These are phyloP conservation scores for Calophaca sinica DNA, from an alignment of 306 rosid species.

Conservation along the genomic window DNA sequence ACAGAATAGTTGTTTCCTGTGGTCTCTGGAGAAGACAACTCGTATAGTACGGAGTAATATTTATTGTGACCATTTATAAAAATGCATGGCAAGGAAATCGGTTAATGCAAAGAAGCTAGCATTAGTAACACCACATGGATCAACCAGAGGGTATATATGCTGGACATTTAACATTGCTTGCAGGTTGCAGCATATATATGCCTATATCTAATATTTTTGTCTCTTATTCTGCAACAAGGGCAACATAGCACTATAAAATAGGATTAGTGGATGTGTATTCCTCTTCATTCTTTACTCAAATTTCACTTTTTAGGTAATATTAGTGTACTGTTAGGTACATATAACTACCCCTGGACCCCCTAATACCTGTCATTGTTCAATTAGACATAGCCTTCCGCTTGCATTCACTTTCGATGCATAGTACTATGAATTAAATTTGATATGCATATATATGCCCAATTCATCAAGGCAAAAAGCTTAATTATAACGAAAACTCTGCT, in stretches of 20 bases:
- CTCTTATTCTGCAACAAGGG: too few relatives aligned
- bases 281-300: too few relatives aligned
- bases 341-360: too few relatives aligned
- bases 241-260: too few relatives aligned
- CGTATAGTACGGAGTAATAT: not conserved
- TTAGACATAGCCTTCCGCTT: too few relatives aligned
- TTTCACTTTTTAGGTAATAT: too few relatives aligned
- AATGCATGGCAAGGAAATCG: not conserved
- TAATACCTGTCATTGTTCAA: too few relatives aligned
- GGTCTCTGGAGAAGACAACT: conserved; percentile 9
- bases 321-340: too few relatives aligned
- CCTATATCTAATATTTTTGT: too few relatives aligned
- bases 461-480: not conserved
- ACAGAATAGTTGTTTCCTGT: not conserved
- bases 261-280: too few relatives aligned
- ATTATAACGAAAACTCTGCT: not conserved
- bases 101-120: conserved; percentile 15
- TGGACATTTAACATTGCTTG: conserved; percentile 29
- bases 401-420: not conserved
- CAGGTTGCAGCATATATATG: not conserved
- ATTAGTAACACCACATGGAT: conserved; percentile 9
- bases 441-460: conserved; percentile 15
- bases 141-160: not conserved
- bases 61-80: conserved; percentile 18
- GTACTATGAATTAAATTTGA: conserved; percentile 17